These are phyloP conservation scores for Castanea mollissima DNA, from an alignment of 306 rosid genomes.

Conservation along the genomic window DNA sequence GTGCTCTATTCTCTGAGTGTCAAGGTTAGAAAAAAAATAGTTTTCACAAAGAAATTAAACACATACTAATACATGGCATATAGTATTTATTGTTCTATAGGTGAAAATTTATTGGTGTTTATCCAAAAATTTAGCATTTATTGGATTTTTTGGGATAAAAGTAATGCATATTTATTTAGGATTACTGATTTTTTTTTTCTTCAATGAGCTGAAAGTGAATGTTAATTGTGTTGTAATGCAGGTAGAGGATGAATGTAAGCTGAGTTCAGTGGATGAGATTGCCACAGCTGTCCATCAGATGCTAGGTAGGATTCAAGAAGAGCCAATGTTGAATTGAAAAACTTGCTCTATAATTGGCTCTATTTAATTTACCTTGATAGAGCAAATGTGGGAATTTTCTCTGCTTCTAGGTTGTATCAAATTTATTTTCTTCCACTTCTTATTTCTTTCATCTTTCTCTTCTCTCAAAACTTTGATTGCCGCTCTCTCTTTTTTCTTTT, in stretches of 20 bases:
- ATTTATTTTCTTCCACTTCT: constrained; percentile 28
- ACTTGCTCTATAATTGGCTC: constrained; percentile 17
- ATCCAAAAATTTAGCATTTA: not conserved
- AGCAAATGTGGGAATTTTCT: constrained; percentile 18
- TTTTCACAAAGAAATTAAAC: not conserved
- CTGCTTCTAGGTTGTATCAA: constrained; percentile 34
- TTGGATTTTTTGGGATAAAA: not conserved
- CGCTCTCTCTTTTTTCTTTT: not conserved
- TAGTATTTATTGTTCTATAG: too few species aligned
- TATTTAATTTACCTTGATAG: not conserved
- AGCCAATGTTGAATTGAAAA: constrained; percentile 42
- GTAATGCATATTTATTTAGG: not conserved
- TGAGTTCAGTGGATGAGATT: constrained; percentile 85
- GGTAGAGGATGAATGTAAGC: constrained; percentile 89
- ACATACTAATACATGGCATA: too few species aligned
- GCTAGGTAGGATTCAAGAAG: constrained; percentile 69
- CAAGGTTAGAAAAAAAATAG: constrained; percentile 46
- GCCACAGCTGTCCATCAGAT: constrained; percentile 76
- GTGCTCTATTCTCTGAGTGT: constrained; percentile 77
- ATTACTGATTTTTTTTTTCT: not conserved
- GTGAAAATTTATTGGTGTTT: not conserved
- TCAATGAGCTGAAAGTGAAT: constrained; percentile 1
- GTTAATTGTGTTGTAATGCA: constrained; percentile 19
- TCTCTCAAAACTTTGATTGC: not conserved
- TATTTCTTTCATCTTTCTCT: not conserved